phyloP scores from a whole-genome alignment of 495 filamentous ascomycete species.

The Clohesyomyces aquaticus region DNA sequence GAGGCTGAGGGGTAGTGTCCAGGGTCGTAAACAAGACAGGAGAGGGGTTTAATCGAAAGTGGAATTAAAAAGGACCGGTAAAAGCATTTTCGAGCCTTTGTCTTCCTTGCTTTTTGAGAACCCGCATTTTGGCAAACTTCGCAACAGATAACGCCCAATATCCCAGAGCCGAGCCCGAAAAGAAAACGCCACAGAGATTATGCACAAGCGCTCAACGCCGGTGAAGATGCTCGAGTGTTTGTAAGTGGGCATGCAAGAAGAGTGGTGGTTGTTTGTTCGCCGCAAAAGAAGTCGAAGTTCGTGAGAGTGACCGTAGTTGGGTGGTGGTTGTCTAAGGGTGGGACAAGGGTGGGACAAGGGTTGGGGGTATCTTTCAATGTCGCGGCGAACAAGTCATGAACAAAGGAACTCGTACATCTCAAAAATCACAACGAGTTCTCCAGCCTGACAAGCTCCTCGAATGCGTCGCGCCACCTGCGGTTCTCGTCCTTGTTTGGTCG shows the following conservation, averaged over 20 bases:
- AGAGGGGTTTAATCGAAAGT: constrained; percentile 3
- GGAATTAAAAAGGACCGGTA: constrained; percentile 22
- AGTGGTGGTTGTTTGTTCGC: constrained; percentile 17
- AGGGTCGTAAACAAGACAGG: constrained; percentile 6
- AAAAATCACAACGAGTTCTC: constrained; percentile 54
- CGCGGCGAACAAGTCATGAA: constrained; percentile 13
- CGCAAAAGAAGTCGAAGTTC: constrained; percentile 16
- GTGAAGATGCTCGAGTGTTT: constrained; percentile 29
- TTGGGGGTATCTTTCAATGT: constrained; percentile 36
- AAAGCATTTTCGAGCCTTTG: constrained; percentile 11
- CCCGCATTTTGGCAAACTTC: constrained; percentile 9
- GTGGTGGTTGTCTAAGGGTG: constrained; percentile 1
- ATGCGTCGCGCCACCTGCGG: constrained; percentile 67
- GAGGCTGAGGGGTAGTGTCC: not conserved
- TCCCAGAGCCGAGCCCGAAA: constrained; percentile 6
- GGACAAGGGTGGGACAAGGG: constrained; percentile 9
- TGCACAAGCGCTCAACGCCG: constrained; percentile 40
- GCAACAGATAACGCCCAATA: constrained; percentile 34
- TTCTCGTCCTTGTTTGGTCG: constrained; percentile 63
- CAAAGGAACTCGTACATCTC: not conserved
- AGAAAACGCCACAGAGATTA: constrained; percentile 38
- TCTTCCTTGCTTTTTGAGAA: constrained; percentile 30
- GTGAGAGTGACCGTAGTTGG: not conserved
- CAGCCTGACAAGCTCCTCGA: constrained; percentile 72
- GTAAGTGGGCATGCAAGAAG: constrained; percentile 25